Evolutionary conservation across 306 rosid genomes (phyloP).

Genomic region (Inga oerstediana): DNA sequence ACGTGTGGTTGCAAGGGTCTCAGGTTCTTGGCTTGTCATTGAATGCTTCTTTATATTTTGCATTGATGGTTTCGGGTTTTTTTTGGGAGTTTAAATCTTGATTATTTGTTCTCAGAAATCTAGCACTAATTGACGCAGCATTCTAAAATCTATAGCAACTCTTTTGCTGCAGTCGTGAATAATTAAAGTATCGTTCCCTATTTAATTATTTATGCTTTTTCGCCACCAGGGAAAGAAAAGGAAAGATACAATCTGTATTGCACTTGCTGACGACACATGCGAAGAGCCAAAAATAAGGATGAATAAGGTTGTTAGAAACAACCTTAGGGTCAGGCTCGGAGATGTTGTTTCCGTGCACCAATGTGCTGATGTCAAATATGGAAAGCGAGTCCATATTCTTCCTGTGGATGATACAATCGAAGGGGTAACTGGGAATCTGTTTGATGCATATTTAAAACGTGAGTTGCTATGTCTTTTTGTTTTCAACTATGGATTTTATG

Average conservation of each 20-base stretch:
- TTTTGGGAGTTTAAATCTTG: conserved; percentile 29
- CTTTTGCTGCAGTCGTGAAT: not conserved
- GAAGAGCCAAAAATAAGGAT: conserved; percentile 93
- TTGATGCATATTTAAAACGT: conserved; percentile 93
- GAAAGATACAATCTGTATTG: conserved; percentile 89
- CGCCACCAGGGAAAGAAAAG: conserved; percentile 82
- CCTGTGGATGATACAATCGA: conserved; percentile 95
- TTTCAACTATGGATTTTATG: not conserved
- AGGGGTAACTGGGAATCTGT: conserved; percentile 87
- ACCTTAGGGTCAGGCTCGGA: conserved; percentile 94
- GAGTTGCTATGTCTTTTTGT: conserved; percentile 40
- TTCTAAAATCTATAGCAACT: not conserved
- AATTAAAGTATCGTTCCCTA: not conserved
- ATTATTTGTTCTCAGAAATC: conserved; percentile 3
- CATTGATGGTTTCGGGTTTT: not conserved
- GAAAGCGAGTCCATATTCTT: conserved; percentile 91
- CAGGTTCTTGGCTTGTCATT: conserved; percentile 22
- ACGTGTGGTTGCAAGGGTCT: not conserved
- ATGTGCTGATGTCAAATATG: conserved; percentile 93
- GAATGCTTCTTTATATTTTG: not conserved
- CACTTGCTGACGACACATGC: conserved; percentile 86
- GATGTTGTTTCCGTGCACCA: conserved; percentile 96
- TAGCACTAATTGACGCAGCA: not conserved
- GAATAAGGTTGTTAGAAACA: conserved; percentile 94
- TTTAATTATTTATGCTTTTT: conserved; percentile 15